Conservation (phyloP, 495 filamentous ascomycete genomes). For the Aspergillus funiculosus region DNA sequence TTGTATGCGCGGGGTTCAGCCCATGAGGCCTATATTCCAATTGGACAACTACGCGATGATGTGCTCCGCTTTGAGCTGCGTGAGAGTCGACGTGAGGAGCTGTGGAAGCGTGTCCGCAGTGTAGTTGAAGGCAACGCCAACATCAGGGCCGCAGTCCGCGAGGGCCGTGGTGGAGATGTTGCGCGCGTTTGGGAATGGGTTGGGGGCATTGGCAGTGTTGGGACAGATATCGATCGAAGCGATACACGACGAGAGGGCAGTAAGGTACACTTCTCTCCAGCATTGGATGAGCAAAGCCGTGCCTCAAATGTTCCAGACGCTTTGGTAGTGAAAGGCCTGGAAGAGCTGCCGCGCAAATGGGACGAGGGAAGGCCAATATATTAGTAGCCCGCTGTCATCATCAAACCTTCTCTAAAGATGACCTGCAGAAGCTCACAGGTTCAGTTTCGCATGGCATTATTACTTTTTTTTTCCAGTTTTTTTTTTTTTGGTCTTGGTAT, state of each 20-base stretch:
- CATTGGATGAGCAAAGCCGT: conserved; percentile 30
- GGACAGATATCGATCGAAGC: conserved; percentile 29
- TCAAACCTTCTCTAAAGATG: too few species aligned
- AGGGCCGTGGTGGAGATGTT: conserved; percentile 78
- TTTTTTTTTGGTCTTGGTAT: conserved; percentile 1
- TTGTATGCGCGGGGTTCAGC: conserved; percentile 61
- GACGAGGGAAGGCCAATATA: conserved; percentile 63
- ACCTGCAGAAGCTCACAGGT: too few species aligned
- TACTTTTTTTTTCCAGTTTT: conserved; percentile 14
- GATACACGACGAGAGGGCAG: conserved; percentile 45
- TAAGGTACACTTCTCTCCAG: conserved; percentile 32
- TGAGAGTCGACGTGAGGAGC: conserved; percentile 59
- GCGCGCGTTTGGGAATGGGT: conserved; percentile 96
- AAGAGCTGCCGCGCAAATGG: conserved; percentile 47
- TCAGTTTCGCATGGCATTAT: too few species aligned
- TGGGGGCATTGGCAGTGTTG: conserved; percentile 52
- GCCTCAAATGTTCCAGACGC: conserved; percentile 26
- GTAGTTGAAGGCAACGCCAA: conserved; percentile 94
- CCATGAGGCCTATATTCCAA: conserved; percentile 68
- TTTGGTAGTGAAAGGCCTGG: conserved; percentile 22
- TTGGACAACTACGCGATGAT: conserved; percentile 87
- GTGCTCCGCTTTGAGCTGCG: conserved; percentile 78
- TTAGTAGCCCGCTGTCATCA: too few species aligned
- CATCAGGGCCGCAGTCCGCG: conserved; percentile 76
- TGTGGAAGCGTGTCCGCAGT: conserved; percentile 75